A percentile compares a stretch with the other conserved stretches of the same genome.
Conservation (phyloP, 2,329 filamentous ascomycete genomes). For the Lasiodiplodia gonubiensis region DNA sequence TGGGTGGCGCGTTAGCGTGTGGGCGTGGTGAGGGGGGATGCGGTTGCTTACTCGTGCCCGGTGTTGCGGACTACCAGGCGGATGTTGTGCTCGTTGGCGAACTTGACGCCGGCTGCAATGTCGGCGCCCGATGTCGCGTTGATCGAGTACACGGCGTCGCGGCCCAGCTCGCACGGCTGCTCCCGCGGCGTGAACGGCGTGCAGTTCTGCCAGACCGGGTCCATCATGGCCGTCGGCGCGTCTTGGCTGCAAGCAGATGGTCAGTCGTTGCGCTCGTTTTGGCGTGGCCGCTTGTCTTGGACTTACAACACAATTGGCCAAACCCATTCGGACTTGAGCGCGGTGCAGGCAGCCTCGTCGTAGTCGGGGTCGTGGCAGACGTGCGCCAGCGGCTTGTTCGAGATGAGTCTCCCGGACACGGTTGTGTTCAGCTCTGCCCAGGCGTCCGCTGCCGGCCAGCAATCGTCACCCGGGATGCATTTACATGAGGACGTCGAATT, state of each 20-base stretch:
- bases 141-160: background rate
- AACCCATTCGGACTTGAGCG: constrained; percentile 38
- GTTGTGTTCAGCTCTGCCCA: constrained; percentile 58
- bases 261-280: background rate
- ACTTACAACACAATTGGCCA: constrained; percentile 17
- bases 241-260: background rate
- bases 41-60: constrained; percentile 42
- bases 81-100: constrained; percentile 40
- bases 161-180: constrained; percentile 3
- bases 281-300: too few relatives aligned
- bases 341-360: constrained; percentile 35
- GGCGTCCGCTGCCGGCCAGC: constrained; percentile 55
- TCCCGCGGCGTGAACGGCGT: constrained; percentile 8
- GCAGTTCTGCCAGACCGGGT: constrained; percentile 19
- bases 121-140: constrained; percentile 28
- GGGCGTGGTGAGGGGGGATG: too few relatives aligned
- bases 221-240: constrained; percentile 1
- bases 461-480: constrained; percentile 48
- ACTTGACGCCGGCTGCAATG: constrained; percentile 34
- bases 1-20: constrained; percentile 24
- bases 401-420: constrained; percentile 51
- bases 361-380: constrained; percentile 51
- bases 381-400: constrained; percentile 52
- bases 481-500: background rate
- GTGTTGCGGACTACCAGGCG: constrained; percentile 46